Evolutionary conservation across 2,329 filamentous ascomycete species (phyloP).

Genomic region (Colletotrichum lini): DNA sequence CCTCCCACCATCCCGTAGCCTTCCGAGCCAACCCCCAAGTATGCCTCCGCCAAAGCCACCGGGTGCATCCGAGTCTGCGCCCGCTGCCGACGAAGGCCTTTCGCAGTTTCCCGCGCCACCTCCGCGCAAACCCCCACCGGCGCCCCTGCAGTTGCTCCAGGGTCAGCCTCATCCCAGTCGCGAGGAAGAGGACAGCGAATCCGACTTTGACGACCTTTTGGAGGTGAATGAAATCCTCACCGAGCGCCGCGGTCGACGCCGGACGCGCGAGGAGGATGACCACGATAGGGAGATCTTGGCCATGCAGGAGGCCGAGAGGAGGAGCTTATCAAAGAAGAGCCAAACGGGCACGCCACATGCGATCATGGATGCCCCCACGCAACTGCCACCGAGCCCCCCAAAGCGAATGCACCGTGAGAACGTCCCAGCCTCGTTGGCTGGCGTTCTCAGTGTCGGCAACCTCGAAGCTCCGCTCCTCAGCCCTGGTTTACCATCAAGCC

Average conservation of each 20-base stretch:
- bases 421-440: constrained; percentile 66
- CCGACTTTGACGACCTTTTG: constrained; percentile 85
- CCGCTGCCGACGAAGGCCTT: constrained; percentile 60
- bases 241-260: constrained; percentile 79
- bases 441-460: constrained; percentile 60
- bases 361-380: constrained; percentile 48
- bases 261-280: constrained; percentile 91
- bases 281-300: constrained; percentile 79
- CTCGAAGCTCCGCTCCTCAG: constrained; percentile 65
- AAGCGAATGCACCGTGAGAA: constrained; percentile 54
- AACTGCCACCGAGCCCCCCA: constrained; percentile 56
- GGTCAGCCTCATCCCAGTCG: constrained; percentile 54
- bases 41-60: constrained; percentile 68
- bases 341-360: constrained; percentile 60
- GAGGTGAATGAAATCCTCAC: constrained; percentile 76
- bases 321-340: constrained; percentile 81
- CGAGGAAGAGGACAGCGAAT: constrained; percentile 79
- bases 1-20: constrained; percentile 70
- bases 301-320: constrained; percentile 76
- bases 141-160: constrained; percentile 79
- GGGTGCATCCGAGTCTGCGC: constrained; percentile 59
- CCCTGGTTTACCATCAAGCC: constrained; percentile 72
- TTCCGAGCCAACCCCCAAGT: constrained; percentile 67
- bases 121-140: constrained; percentile 85
- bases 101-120: constrained; percentile 72